Percentiles rank a stretch among this genome's conserved stretches.
Evolutionary conservation across 179 eudicot species (phyloP).

Genomic region (Heliamphora pulchella): DNA sequence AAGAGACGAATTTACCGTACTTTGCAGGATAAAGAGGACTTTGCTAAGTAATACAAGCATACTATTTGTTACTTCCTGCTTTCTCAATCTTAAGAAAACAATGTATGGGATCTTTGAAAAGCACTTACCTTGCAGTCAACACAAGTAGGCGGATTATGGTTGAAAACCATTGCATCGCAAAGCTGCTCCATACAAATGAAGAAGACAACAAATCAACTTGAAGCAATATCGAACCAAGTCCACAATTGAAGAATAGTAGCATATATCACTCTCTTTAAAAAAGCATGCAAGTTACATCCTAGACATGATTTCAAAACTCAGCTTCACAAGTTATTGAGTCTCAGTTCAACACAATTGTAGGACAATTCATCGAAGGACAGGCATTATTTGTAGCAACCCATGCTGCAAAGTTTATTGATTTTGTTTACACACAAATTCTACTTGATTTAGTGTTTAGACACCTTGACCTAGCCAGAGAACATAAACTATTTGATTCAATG

Average conservation of each 20-base stretch:
- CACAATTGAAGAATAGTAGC: not conserved
- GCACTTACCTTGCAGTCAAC: slow-evolving; percentile 60
- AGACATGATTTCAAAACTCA: not conserved
- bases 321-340: not conserved
- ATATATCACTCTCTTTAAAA: not conserved
- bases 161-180: slow-evolving; percentile 84
- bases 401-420: too few species aligned
- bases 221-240: slow-evolving; percentile 9
- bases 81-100: slow-evolving; percentile 11
- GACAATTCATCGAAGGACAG: not conserved
- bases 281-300: not conserved
- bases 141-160: slow-evolving; percentile 80
- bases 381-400: not conserved
- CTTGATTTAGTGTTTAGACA: not conserved
- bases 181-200: slow-evolving; percentile 47
- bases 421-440: not conserved
- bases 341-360: not conserved
- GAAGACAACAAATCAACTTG: slow-evolving; percentile 14
- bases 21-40: not conserved
- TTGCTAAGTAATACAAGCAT: not conserved
- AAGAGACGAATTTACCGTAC: not conserved
- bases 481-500: too few species aligned
- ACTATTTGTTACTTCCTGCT: not conserved
- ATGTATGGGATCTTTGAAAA: slow-evolving; percentile 5
- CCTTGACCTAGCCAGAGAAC: not conserved